phyloP scores from a whole-genome alignment of 1,284 basidiomycete genomes.

The Trichosporon sp. region DNA sequence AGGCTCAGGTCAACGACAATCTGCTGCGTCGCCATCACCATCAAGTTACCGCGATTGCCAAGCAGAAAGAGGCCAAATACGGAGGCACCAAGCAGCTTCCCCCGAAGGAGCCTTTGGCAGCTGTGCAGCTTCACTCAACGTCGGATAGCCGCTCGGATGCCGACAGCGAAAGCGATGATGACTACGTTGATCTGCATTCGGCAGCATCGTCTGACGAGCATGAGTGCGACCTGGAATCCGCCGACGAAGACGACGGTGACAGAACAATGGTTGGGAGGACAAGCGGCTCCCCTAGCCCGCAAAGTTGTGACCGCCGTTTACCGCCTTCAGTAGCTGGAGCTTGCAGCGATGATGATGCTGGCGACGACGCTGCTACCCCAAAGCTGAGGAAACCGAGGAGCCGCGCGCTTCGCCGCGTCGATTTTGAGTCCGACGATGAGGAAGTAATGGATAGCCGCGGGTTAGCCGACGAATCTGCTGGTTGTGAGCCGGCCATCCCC shows the following conservation, averaged over 20 bases:
- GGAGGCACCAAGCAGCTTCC: conserved; percentile 27
- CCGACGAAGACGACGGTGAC: conserved; percentile 12
- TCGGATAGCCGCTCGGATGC: conserved; percentile 4
- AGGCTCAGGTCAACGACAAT: conserved; percentile 19
- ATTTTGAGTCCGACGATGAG: conserved; percentile 32
- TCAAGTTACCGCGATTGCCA: conserved; percentile 17
- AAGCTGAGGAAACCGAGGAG: background rate
- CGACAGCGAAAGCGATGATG: conserved; percentile 24
- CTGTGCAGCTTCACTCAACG: background rate
- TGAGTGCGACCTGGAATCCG: conserved; percentile 17
- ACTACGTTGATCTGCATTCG: conserved; percentile 18
- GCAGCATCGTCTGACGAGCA: background rate
- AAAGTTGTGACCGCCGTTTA: too few species aligned
- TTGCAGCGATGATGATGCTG: conserved; percentile 2
- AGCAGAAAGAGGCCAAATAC: conserved; percentile 30
- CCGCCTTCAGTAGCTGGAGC: too few species aligned
- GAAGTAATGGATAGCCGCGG: background rate
- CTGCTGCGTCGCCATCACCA: conserved; percentile 12
- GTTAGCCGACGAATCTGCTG: background rate
- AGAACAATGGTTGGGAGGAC: background rate
- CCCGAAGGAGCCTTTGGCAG: conserved; percentile 16
- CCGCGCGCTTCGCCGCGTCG: conserved; percentile 12
- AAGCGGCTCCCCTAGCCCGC: background rate
- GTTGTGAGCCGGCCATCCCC: background rate
- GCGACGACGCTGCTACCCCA: conserved; percentile 17